phyloP scores from a whole-genome alignment of 2,329 filamentous ascomycete genomes.

The Coniochaeta prunicola region DNA sequence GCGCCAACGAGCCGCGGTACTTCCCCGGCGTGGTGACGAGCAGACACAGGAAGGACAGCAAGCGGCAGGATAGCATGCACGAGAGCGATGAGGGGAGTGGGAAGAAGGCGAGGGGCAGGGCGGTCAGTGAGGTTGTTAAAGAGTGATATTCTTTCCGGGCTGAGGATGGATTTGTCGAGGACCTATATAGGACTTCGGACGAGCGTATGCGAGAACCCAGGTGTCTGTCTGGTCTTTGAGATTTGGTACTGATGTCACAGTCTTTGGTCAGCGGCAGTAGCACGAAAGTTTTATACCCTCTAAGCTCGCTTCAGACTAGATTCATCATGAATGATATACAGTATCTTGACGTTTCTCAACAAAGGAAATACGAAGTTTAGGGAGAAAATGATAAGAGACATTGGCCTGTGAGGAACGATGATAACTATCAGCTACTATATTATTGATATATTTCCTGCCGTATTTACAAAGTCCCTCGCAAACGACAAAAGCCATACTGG shows the following conservation, averaged over 20 bases:
- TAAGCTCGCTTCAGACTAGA: background rate
- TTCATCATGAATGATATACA: background rate
- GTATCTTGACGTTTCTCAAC: too few species aligned
- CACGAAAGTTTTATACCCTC: background rate
- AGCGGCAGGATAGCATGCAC: constrained; percentile 19
- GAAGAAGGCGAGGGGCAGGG: background rate
- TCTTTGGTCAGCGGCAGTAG: background rate
- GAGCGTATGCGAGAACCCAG: background rate
- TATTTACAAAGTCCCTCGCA: background rate
- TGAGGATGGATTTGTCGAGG: background rate
- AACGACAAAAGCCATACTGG: background rate
- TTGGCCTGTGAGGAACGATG: background rate
- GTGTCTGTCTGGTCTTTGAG: background rate
- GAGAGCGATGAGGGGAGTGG: background rate
- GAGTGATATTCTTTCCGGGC: background rate
- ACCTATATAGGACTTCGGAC: background rate
- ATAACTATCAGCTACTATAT: background rate
- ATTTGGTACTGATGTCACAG: background rate
- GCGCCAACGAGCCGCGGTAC: constrained; percentile 52
- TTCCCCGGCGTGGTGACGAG: constrained; percentile 63
- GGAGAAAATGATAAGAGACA: too few species aligned
- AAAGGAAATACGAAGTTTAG: too few species aligned
- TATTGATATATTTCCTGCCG: background rate
- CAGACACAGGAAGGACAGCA: constrained; percentile 37
- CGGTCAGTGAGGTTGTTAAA: background rate